Conservation (phyloP, 768 basidiomycete species). For the Sarcomyxa edulis region DNA sequence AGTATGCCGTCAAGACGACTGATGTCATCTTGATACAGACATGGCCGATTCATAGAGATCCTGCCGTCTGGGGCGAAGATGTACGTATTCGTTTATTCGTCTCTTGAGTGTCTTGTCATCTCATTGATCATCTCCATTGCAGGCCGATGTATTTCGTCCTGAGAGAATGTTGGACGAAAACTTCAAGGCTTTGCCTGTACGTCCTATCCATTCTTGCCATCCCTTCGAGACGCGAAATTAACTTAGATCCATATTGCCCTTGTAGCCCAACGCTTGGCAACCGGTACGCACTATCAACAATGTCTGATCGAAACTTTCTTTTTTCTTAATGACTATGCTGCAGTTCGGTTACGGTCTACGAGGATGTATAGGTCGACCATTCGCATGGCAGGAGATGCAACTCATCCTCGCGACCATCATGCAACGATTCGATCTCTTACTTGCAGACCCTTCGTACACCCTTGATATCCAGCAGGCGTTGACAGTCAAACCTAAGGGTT, state of each 20-base stretch:
- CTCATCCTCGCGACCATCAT: constrained; percentile 34
- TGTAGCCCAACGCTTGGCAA: constrained; percentile 36
- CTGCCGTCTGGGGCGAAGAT: constrained; percentile 41
- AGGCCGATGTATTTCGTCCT: constrained; percentile 38
- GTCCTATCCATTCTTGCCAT: no score
- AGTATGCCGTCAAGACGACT: constrained; percentile 33
- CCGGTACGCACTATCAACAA: constrained; percentile 23
- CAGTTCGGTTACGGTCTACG: constrained; percentile 15
- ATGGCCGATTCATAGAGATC: constrained; percentile 30
- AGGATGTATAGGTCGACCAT: constrained; percentile 31
- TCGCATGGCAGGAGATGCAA: constrained; percentile 42
- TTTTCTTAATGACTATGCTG: no score
- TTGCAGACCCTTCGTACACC: constrained; percentile 37
- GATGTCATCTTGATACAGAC: constrained; percentile 20
- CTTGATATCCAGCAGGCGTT: constrained; percentile 37
- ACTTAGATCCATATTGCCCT: background rate
- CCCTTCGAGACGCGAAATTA: no score
- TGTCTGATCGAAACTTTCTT: no score
- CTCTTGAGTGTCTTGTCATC: background rate
- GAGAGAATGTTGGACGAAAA: constrained; percentile 45
- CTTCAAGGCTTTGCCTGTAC: constrained; percentile 36
- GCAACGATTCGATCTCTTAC: constrained; percentile 39
- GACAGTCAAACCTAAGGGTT: constrained; percentile 40
- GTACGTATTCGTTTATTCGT: constrained; percentile 18
- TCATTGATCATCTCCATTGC: background rate